Base-by-base conservation (phyloP, 2,329 filamentous ascomycete species). In the Hymenoscyphus fraxineus region DNA sequence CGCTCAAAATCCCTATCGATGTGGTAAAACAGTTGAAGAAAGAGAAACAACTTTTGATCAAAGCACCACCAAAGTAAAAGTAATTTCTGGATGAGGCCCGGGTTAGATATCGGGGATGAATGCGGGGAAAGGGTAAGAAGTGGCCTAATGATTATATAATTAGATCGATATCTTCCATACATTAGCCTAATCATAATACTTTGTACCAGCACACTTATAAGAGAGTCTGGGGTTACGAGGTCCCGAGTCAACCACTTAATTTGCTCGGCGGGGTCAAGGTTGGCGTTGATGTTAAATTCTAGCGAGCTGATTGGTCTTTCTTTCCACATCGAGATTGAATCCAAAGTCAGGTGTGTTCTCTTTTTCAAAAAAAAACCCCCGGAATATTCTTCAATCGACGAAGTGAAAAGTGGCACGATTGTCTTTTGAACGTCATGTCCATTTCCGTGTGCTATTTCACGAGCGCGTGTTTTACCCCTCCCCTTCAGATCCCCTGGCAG, bases 11-110 rank as follows among this genome's bases (percentile, higher is more conserved):
- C 15, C 81, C 84, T 0, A 71, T 85, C 3, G 78, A 80, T n/a
- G 79, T 88, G 58, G 84, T 85, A 1, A 76, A 84, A 70, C 76
- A 79, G 10, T 69, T 88, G 64, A 86, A 87, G 78, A 87, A 85
- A 74, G 83, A 88, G 75, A 88, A 89, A 77, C 84, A 88, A 72
- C 75, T 87, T 15, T 27, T 54, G 47, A 54, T 54, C 5, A 54
- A 54, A 13, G 47, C 19, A 13, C 47, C 47, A 12, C 35, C 35
- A 35, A 6, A 35, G 9, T 10, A 35, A 35, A 22, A 54, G 19
- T 31, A 54, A 13, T 47, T 6, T 10, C n/a, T 19, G n/a, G 19
- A 6, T 54, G 19, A 2, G 13, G 10, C 2, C 19, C 6, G 47
- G 19, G 47, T 10, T 5, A 9, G 13, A 22, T 27, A 27, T 13